phyloP scores from a whole-genome alignment of 2,329 filamentous ascomycete species.

The Diaporthe helianthi region DNA sequence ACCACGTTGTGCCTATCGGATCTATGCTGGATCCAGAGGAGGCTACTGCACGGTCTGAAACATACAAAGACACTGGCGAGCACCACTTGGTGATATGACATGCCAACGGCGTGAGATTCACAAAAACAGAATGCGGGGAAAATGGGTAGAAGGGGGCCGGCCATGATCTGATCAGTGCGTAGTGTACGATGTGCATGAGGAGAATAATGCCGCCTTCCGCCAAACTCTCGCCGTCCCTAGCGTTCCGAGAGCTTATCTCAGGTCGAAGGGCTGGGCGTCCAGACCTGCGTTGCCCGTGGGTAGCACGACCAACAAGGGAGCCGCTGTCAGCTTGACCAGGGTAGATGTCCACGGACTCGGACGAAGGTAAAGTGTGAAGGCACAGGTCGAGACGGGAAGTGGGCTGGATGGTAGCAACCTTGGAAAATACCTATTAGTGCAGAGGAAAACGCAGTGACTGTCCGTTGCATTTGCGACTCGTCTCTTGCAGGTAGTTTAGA shows the following conservation, averaged over 20 bases:
- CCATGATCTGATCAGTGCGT: background rate
- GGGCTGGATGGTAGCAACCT: background rate
- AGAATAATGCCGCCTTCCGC: constrained; percentile 20
- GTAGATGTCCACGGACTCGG: constrained; percentile 16
- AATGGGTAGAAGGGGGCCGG: background rate
- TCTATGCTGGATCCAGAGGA: constrained; percentile 2
- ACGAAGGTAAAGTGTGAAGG: background rate
- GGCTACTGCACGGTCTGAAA: constrained; percentile 26
- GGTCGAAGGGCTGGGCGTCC: constrained; percentile 11
- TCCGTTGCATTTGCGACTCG: background rate
- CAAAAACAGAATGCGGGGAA: constrained; percentile 7
- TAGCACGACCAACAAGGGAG: constrained; percentile 5
- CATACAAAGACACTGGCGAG: background rate
- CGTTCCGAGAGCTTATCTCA: constrained; percentile 21
- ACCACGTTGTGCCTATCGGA: constrained; percentile 22
- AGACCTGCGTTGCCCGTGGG: background rate
- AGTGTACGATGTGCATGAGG: background rate
- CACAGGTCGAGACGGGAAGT: background rate
- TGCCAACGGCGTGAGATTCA: constrained; percentile 12
- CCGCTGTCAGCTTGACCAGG: constrained; percentile 2
- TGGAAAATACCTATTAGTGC: background rate
- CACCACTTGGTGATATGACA: constrained; percentile 12
- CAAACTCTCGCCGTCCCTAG: constrained; percentile 1
- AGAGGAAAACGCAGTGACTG: background rate
- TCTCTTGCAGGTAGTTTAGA: background rate